Evolutionary conservation across 2,329 filamentous ascomycete species (phyloP).

Genomic region (Sphaerostilbella broomeana): DNA sequence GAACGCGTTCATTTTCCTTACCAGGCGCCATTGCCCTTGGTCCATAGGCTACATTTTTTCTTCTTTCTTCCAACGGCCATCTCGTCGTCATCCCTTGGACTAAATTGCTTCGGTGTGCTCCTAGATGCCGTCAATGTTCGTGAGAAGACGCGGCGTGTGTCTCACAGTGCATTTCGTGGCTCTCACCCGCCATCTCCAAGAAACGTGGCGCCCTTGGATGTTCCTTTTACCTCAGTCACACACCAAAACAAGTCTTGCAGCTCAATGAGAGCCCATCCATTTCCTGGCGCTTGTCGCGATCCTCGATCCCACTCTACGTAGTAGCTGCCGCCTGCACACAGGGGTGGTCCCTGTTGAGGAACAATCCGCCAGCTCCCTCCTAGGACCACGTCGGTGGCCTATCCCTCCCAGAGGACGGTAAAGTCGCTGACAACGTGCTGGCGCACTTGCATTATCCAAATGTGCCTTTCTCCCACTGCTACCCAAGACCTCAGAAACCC

Average conservation of each 20-base stretch:
- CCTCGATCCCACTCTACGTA: no score
- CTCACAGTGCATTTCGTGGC: no score
- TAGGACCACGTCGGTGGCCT: no score
- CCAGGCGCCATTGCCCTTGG: no score
- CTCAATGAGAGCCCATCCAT: conserved; percentile 10
- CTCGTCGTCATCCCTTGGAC: background rate
- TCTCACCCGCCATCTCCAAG: conserved; percentile 4
- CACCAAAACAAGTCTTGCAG: conserved; percentile 1
- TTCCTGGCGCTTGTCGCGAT: conserved; percentile 15
- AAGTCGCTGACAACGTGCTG: background rate
- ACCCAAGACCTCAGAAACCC: background rate
- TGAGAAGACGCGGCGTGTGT: no score
- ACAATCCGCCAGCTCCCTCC: background rate
- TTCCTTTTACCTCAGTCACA: conserved; percentile 3
- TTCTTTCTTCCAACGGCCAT: background rate
- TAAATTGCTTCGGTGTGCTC: background rate
- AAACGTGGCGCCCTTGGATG: conserved; percentile 9
- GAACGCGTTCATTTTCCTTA: no score
- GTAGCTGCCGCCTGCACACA: conserved; percentile 4
- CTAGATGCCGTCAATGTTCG: background rate
- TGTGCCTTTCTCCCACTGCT: conserved; percentile 1
- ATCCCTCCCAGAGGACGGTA: no score
- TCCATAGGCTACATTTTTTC: no score
- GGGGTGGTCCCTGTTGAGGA: background rate
- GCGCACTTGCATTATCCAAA: conserved; percentile 3